Evolutionary conservation across 805 yeast genomes (phyloP).

Genomic region (Candida morakotiae): DNA sequence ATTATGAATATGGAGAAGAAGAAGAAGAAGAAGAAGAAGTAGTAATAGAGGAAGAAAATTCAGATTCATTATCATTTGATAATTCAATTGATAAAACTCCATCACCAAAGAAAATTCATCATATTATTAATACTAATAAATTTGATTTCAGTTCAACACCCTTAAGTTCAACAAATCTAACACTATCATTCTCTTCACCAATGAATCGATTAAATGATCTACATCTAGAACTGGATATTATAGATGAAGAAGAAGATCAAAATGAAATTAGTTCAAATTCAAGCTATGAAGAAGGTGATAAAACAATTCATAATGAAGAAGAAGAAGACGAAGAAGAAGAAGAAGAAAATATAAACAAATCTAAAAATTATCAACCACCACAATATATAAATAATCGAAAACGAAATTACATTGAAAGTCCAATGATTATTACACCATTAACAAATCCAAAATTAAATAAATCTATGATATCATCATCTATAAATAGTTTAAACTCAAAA

Average conservation of each 20-base stretch:
- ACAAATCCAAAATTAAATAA: slow-evolving; percentile 7
- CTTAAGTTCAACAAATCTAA: slow-evolving; percentile 12
- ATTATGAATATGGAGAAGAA: no score
- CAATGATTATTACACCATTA: slow-evolving; percentile 18
- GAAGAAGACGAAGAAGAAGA: slow-evolving; percentile 12
- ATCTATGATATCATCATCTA: no score
- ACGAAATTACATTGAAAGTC: slow-evolving; percentile 7
- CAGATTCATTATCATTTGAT: background rate
- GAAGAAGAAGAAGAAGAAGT: background rate
- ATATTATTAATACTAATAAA: slow-evolving; percentile 1
- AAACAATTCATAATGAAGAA: slow-evolving; percentile 1
- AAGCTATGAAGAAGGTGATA: slow-evolving; percentile 4
- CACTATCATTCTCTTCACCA: slow-evolving; percentile 28
- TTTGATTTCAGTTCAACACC: slow-evolving; percentile 11
- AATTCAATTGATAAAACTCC: slow-evolving; percentile 6
- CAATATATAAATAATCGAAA: slow-evolving; percentile 4
- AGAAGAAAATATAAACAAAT: slow-evolving; percentile 11
- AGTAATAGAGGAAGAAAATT: background rate
- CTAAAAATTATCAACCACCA: slow-evolving; percentile 4
- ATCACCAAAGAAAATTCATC: slow-evolving; percentile 6
- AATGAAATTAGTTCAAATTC: background rate
- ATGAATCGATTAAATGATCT: slow-evolving; percentile 30
- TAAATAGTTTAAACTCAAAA: background rate
- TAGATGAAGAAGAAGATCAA: slow-evolving; percentile 11
- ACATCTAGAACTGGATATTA: slow-evolving; percentile 21